A percentile compares a stretch with the other conserved stretches of the same genome.
phyloP scores from a whole-genome alignment of 176 grass and related monocot species.

The Carex littledalei region DNA sequence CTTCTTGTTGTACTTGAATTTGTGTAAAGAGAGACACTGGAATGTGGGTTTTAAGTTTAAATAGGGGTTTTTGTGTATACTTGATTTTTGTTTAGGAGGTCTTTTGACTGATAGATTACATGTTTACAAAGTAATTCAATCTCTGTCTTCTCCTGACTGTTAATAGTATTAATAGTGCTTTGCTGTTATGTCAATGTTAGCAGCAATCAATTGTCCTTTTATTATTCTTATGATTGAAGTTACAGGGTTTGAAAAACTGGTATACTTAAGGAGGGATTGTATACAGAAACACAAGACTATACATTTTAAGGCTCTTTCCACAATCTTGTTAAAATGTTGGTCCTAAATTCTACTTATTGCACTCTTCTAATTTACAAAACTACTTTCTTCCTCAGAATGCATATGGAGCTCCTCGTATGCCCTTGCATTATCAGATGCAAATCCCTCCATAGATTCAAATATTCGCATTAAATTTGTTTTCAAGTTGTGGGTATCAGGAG shows the following conservation, averaged over 20 bases:
- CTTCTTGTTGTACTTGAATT: not conserved
- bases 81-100: constrained; percentile 16
- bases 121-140: constrained; percentile 16
- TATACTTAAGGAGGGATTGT: not conserved
- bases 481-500: constrained; percentile 23
- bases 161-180: not conserved
- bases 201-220: not conserved
- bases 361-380: not conserved
- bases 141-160: not conserved
- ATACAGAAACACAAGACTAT: not conserved
- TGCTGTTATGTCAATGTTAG: not conserved
- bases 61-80: constrained; percentile 22
- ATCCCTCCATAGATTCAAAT: constrained; percentile 60
- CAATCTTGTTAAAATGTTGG: not conserved
- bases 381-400: constrained; percentile 34
- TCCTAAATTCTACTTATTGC: not conserved
- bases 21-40: not conserved
- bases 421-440: constrained; percentile 26
- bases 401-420: constrained; percentile 40
- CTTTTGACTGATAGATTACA: constrained; percentile 13
- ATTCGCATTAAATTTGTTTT: constrained; percentile 33
- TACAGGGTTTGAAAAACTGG: not conserved
- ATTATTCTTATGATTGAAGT: not conserved
- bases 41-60: not conserved
- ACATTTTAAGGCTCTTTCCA: not conserved